Evolutionary conservation across 2,329 filamentous ascomycete species (phyloP), one percentile per base, ranked within the genome.

Genomic region (Talaromyces rugulosus): DNA sequence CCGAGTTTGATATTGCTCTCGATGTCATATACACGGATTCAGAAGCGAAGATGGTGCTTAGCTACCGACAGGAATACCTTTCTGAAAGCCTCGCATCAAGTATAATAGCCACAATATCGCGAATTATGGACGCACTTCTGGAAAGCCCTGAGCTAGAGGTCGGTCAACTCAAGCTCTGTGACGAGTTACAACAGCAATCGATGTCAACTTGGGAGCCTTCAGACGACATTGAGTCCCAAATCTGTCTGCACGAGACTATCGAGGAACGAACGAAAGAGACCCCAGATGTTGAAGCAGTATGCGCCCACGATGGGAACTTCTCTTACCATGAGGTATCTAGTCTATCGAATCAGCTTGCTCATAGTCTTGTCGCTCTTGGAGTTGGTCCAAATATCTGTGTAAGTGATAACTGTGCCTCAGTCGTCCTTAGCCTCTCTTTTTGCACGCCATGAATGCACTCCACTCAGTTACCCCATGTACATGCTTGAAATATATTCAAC

Each of bases 241-340:
- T 40, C 11, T 58, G 56, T 27, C 28, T 58, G 36, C n/a, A 47
- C 56, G 40, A 47, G 28, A 18, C 16, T 11, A 47, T 58, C 27
- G 16, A 58, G 7, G n/a, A 30, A 31, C 56, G 42, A 51, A 33
- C 16, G 7, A 50, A 12, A 3, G 40, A 44, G n/a, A n/a, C 30
- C 16, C 69, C 72, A 1, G 63, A 72, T 52, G 55, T 67, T 4
- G 51, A 66, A 23, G 75, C 74, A 16, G 63, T 77, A 23, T 58
- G 55, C 14, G 68, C 71, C 18, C 70, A 69, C 69, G 74, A 76
- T 64, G 71, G 70, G 2, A 67, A 61, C 16, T 63, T 75, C 5
- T 73, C 70, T 3, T 76, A 76, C 59, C 63, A 62, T 9, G 69
- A 75, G 47, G 65, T 77, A 33, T 65, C 74, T 42, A 66, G 69